Evolutionary conservation across 495 filamentous ascomycete species (phyloP).

Genomic region (Recurvomyces mirabilis): DNA sequence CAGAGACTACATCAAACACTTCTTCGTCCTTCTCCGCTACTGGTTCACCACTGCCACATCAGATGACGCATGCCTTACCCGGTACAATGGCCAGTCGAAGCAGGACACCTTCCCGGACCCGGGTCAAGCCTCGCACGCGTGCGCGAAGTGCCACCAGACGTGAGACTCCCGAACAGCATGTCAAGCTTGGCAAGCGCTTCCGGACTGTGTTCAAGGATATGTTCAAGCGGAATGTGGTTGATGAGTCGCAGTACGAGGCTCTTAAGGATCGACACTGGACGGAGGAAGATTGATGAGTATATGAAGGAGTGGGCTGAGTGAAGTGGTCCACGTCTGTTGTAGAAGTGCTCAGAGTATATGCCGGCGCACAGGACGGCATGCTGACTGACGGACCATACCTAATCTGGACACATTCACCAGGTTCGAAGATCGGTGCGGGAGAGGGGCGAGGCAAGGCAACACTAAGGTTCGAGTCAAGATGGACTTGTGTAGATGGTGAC

Average conservation of each 20-base stretch:
- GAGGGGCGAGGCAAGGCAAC: too few species aligned
- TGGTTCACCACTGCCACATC: too few species aligned
- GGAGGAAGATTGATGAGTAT: slow-evolving; percentile 3
- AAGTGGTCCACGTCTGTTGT: too few species aligned
- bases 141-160: background rate
- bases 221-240: background rate
- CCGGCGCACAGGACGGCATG: too few species aligned
- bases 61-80: background rate
- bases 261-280: slow-evolving; percentile 10
- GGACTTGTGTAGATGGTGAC: too few species aligned
- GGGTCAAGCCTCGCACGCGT: background rate
- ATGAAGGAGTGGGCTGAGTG: too few species aligned
- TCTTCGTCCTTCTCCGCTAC: background rate
- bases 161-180: background rate
- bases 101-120: too few species aligned
- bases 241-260: background rate
- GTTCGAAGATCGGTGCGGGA: too few species aligned
- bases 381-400: too few species aligned
- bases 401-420: too few species aligned
- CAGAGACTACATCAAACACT: background rate
- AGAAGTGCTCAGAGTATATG: too few species aligned
- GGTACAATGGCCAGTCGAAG: slow-evolving; percentile 7
- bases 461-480: too few species aligned
- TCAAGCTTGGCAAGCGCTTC: background rate
- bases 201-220: background rate